phyloP scores from a whole-genome alignment of 2,329 filamentous ascomycete genomes.

The Thelonectria rubi region DNA sequence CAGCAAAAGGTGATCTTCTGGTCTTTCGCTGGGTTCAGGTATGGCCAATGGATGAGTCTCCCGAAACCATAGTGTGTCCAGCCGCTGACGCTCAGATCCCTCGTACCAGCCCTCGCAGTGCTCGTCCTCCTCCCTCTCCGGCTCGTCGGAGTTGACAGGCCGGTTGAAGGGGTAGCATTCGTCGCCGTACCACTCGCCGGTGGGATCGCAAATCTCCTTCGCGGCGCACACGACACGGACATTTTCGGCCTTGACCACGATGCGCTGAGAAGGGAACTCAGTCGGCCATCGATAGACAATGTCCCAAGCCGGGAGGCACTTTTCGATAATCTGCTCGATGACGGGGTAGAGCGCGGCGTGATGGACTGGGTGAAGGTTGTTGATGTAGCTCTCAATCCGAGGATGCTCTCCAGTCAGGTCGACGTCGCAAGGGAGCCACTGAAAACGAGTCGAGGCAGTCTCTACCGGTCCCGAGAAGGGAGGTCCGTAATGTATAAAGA shows the following conservation, averaged over 20 bases:
- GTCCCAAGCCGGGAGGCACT: conserved; percentile 58
- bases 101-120: conserved; percentile 27
- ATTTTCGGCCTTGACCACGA: conserved; percentile 16
- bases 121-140: conserved; percentile 30
- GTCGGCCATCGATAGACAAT: conserved; percentile 45
- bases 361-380: conserved; percentile 59
- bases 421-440: conserved; percentile 62
- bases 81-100: conserved; percentile 32
- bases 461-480: background rate
- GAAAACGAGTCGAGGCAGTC: conserved; percentile 42
- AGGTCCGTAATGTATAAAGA: background rate
- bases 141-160: conserved; percentile 41
- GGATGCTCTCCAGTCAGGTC: conserved; percentile 49
- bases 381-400: conserved; percentile 61
- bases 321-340: conserved; percentile 53
- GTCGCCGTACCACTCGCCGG: background rate
- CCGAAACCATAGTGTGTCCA: conserved; percentile 43
- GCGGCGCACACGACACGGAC: conserved; percentile 34
- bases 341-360: conserved; percentile 51
- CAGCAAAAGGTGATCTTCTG: conserved; percentile 18
- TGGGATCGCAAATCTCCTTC: conserved; percentile 28
- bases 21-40: conserved; percentile 26
- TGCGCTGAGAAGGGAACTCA: conserved; percentile 41
- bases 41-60: conserved; percentile 37
- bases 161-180: conserved; percentile 33